These are phyloP conservation scores for Lachancea thermotolerans DNA, from an alignment of 805 yeast genomes.

Conservation along the genomic window DNA sequence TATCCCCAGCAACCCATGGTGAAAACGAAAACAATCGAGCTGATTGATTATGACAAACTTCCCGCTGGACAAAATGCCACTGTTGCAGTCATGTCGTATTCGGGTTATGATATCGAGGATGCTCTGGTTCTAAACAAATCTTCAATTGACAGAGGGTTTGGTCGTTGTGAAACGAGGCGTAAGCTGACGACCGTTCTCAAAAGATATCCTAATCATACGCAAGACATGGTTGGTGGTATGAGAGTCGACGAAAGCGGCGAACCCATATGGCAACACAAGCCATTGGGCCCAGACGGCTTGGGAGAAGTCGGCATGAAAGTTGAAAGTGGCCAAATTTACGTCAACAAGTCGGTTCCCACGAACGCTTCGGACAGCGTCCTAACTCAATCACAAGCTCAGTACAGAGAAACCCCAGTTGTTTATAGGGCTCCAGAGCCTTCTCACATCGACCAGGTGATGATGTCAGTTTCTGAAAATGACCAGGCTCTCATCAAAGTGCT, in stretches of 20 bases:
- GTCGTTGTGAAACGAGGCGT: slow-evolving; percentile 92
- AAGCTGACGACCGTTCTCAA: slow-evolving; percentile 87
- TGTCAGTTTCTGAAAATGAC: slow-evolving; percentile 92
- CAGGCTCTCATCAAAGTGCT: slow-evolving; percentile 90
- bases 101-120: slow-evolving; percentile 99
- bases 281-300: slow-evolving; percentile 89
- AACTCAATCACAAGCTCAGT: slow-evolving; percentile 40
- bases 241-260: slow-evolving; percentile 74
- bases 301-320: slow-evolving; percentile 93
- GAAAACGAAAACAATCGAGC: slow-evolving; percentile 91
- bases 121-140: slow-evolving; percentile 92
- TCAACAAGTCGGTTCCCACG: slow-evolving; percentile 88
- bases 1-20: slow-evolving; percentile 99
- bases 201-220: slow-evolving; percentile 88
- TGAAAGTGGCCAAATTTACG: slow-evolving; percentile 88
- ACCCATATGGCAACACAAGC: slow-evolving; percentile 79
- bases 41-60: slow-evolving; percentile 88
- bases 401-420: slow-evolving; percentile 83
- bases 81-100: slow-evolving; percentile 98
- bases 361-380: slow-evolving; percentile 59
- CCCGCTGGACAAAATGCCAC: slow-evolving; percentile 99
- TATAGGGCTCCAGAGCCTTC: slow-evolving; percentile 95
- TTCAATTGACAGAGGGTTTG: slow-evolving; percentile 92
- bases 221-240: slow-evolving; percentile 88
- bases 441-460: slow-evolving; percentile 94